Conservation (phyloP, 2,329 filamentous ascomycete species). For the Escovopsis sp. region DNA sequence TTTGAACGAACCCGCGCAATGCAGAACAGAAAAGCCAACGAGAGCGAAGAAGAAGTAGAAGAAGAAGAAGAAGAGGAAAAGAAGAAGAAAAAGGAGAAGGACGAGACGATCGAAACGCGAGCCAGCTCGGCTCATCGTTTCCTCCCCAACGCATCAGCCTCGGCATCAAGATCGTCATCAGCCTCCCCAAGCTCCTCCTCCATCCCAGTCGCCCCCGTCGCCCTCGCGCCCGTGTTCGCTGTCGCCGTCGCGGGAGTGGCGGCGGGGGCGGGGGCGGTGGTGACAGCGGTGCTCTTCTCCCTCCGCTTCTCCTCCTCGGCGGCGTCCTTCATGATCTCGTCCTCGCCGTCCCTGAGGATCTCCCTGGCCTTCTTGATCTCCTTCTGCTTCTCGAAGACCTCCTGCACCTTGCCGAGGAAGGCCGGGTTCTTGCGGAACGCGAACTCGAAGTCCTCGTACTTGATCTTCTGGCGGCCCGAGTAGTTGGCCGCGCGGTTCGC, state of each 20-base stretch:
- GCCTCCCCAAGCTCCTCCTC: conserved; percentile 39
- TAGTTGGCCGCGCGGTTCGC: conserved; percentile 77
- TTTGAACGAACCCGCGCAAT: too few relatives aligned
- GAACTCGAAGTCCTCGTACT: conserved; percentile 96
- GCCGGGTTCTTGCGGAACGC: conserved; percentile 71
- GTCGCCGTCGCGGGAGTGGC: neutral
- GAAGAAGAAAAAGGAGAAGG: too few relatives aligned
- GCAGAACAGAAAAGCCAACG: too few relatives aligned
- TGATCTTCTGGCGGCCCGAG: conserved; percentile 86
- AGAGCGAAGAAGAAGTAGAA: too few relatives aligned
- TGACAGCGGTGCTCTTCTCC: conserved; percentile 12
- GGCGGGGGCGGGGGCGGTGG: neutral
- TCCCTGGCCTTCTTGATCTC: conserved; percentile 74
- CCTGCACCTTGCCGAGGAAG: conserved; percentile 79
- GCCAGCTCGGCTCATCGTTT: conserved; percentile 17
- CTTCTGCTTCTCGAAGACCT: conserved; percentile 77
- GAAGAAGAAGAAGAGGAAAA: too few relatives aligned
- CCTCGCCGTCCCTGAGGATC: conserved; percentile 53
- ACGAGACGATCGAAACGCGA: too few relatives aligned
- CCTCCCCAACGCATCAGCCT: conserved; percentile 26
- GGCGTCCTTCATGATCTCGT: conserved; percentile 41
- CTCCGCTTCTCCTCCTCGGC: conserved; percentile 28
- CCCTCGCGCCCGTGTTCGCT: neutral
- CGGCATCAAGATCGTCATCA: conserved; percentile 33
- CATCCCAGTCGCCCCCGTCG: conserved; percentile 14